phyloP scores from a whole-genome alignment of 768 basidiomycete genomes.

The Leccinum truebloodii region DNA sequence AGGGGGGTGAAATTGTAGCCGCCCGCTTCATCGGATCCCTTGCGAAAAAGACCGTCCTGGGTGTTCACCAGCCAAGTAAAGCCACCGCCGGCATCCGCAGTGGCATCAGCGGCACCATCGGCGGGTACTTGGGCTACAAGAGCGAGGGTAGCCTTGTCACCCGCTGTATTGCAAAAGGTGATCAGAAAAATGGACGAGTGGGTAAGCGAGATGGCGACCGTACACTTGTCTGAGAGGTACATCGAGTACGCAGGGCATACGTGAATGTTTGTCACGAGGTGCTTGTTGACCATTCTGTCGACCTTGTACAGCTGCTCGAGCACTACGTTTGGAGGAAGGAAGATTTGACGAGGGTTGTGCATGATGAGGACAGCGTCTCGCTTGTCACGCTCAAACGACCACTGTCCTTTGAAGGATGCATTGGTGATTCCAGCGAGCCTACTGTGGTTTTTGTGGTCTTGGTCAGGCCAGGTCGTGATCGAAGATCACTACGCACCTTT shows the following conservation, averaged over 20 bases:
- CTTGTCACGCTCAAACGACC: conserved; percentile 29
- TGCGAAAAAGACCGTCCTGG: conserved; percentile 20
- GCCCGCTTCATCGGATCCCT: conserved; percentile 18
- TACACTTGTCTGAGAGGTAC: conserved; percentile 34
- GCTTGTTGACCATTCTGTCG: conserved; percentile 30
- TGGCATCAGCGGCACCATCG: neutral
- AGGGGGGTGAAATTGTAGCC: conserved; percentile 21
- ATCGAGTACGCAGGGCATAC: conserved; percentile 35
- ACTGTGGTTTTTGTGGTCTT: conserved; percentile 2
- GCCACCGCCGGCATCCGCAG: neutral
- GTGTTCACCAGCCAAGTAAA: conserved; percentile 23
- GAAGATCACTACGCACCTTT: conserved; percentile 17
- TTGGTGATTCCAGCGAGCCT: conserved; percentile 20
- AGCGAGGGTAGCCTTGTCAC: conserved; percentile 25
- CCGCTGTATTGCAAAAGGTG: conserved; percentile 9
- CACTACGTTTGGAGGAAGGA: conserved; percentile 22
- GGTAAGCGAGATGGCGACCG: neutral
- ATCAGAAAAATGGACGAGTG: neutral
- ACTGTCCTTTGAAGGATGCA: conserved; percentile 34
- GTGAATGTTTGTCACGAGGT: conserved; percentile 33
- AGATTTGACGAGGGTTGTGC: conserved; percentile 29
- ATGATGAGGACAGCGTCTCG: conserved; percentile 36
- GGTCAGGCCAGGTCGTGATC: neutral
- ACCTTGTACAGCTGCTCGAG: conserved; percentile 30
- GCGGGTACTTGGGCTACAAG: conserved; percentile 18